Conservation (phyloP, 176 grass and related monocot species). For the Areca catechu region DNA sequence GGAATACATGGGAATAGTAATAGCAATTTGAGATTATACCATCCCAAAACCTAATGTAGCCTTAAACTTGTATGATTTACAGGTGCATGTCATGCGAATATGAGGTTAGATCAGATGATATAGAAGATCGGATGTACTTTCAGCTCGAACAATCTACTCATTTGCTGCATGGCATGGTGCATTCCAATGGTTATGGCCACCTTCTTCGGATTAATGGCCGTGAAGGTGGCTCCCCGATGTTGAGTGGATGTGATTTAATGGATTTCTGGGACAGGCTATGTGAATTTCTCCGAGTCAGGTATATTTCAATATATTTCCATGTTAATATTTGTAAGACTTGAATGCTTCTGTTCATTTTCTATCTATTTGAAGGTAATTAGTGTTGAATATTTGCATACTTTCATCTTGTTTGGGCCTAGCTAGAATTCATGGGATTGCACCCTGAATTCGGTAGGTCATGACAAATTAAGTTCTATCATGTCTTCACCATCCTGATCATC, state of each 20-base stretch:
- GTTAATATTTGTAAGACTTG: too few species aligned
- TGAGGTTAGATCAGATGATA: constrained; percentile 11
- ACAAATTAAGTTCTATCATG: too few species aligned
- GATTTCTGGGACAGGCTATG: constrained; percentile 69
- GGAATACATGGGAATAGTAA: too few species aligned
- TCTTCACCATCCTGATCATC: too few species aligned
- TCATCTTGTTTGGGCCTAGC: too few species aligned
- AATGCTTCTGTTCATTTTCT: too few species aligned
- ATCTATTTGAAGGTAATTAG: too few species aligned
- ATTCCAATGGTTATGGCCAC: constrained; percentile 77
- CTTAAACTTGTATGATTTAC: constrained; percentile 5
- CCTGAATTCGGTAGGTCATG: too few species aligned
- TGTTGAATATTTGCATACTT: too few species aligned
- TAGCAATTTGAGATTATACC: too few species aligned
- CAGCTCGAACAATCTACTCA: constrained; percentile 36
- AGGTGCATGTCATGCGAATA: constrained; percentile 34
- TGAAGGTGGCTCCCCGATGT: constrained; percentile 39
- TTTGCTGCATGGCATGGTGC: constrained; percentile 57
- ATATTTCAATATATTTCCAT: not conserved
- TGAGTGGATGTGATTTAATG: constrained; percentile 54
- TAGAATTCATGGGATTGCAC: too few species aligned
- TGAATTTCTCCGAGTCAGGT: constrained; percentile 64
- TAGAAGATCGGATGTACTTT: constrained; percentile 26
- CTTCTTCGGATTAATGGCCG: constrained; percentile 49
- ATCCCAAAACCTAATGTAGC: not conserved